These are phyloP conservation scores for Exophiala mesophila DNA, from an alignment of 2,329 filamentous ascomycete species.

Conservation along the genomic window DNA sequence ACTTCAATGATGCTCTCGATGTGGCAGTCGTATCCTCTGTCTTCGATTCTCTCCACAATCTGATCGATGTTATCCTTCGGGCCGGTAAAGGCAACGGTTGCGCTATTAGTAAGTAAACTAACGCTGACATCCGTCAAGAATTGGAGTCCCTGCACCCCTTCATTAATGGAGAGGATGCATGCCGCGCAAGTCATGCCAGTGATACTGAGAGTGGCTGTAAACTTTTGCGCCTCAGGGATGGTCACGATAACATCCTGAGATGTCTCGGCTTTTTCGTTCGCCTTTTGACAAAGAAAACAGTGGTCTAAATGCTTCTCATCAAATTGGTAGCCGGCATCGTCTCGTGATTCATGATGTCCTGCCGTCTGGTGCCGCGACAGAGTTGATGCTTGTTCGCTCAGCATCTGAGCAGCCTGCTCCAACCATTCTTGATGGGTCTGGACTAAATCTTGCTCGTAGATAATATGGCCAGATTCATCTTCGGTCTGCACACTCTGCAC, in stretches of 20 bases:
- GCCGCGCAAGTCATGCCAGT: conserved; percentile 54
- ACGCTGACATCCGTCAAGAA: conserved; percentile 47
- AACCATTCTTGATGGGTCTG: conserved; percentile 7
- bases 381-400: conserved; percentile 8
- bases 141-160: conserved; percentile 39
- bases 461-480: conserved; percentile 29
- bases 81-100: conserved; percentile 45
- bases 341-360: conserved; percentile 3
- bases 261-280: conserved; percentile 8
- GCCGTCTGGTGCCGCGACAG: conserved; percentile 7
- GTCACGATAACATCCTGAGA: conserved; percentile 8
- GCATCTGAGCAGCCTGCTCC: conserved; percentile 9
- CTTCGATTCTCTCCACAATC: conserved; percentile 49
- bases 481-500: conserved; percentile 41
- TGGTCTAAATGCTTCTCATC: conserved; percentile 22
- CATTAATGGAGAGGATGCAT: conserved; percentile 46
- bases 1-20: conserved; percentile 3
- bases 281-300: conserved; percentile 9
- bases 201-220: conserved; percentile 45
- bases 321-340: conserved; percentile 5
- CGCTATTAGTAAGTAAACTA: conserved; percentile 48
- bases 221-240: conserved; percentile 9
- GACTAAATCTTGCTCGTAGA: conserved; percentile 34
- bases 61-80: conserved; percentile 39
- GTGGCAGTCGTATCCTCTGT: conserved; percentile 25